These are phyloP conservation scores for Raphanus hybrid DNA, from an alignment of 441 rosid genomes.

Conservation along the genomic window DNA sequence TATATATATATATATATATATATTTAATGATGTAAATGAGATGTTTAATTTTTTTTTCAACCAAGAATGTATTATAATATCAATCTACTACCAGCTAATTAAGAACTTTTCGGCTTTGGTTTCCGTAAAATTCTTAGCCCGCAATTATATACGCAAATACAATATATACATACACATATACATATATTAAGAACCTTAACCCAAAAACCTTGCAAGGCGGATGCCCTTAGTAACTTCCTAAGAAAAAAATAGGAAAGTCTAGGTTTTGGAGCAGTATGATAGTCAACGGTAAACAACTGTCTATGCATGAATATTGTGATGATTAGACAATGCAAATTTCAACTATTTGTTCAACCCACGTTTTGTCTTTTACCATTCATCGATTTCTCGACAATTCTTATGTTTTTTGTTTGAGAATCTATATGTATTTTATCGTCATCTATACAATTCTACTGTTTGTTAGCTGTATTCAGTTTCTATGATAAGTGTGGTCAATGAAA, in stretches of 20 bases:
- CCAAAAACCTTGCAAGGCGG: too few relatives aligned
- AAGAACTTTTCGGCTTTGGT: too few relatives aligned
- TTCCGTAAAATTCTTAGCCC: too few relatives aligned
- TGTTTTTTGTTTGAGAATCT: background rate
- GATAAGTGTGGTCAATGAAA: too few relatives aligned
- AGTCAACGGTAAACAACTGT: conserved; percentile 33
- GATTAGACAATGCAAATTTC: background rate
- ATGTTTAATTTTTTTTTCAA: background rate
- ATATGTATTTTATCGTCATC: background rate
- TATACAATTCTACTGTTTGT: background rate
- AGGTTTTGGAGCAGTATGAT: conserved; percentile 10
- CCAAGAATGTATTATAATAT: background rate
- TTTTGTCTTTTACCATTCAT: conserved; percentile 19
- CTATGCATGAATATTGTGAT: conserved; percentile 33
- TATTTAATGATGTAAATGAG: background rate
- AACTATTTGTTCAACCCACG: conserved; percentile 30
- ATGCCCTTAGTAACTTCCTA: background rate
- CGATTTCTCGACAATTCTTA: conserved; percentile 4
- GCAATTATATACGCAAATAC: too few relatives aligned
- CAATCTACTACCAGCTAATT: too few relatives aligned
- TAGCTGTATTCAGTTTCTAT: background rate
- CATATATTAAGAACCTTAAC: too few relatives aligned
- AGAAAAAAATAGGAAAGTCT: background rate
- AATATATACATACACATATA: too few relatives aligned
- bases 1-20: too few relatives aligned